Conservation (phyloP, 2,329 filamentous ascomycete genomes). For the Chaetomiaceae sp. region DNA sequence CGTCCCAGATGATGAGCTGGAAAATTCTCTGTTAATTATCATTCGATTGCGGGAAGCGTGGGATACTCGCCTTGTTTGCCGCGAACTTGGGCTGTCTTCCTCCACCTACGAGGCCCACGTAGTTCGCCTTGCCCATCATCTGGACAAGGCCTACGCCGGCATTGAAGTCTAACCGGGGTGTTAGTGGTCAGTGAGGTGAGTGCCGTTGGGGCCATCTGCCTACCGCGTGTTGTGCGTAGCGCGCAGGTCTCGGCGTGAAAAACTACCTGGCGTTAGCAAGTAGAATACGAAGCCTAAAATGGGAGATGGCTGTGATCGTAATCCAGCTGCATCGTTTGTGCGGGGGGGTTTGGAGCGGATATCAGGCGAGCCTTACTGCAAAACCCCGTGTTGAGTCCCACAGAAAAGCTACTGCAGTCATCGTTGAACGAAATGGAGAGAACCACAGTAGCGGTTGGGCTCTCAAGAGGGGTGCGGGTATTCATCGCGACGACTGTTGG, state of each 20-base stretch:
- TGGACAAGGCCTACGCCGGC: conserved; percentile 77
- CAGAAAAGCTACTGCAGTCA: conserved; percentile 78
- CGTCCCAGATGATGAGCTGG: conserved; percentile 86
- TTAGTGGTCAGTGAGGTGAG: not conserved
- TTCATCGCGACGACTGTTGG: conserved; percentile 61
- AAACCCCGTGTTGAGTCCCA: conserved; percentile 81
- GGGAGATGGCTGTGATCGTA: not conserved
- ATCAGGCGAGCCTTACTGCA: conserved; percentile 52
- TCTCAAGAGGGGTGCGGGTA: conserved; percentile 79
- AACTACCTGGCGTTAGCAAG: conserved; percentile 46
- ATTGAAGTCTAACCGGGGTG: conserved; percentile 58
- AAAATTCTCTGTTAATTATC: not conserved
- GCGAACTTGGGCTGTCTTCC: conserved; percentile 81
- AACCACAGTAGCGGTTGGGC: conserved; percentile 66
- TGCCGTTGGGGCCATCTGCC: not conserved
- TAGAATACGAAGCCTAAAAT: not conserved
- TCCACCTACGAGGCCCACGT: conserved; percentile 83
- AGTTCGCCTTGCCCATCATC: conserved; percentile 84
- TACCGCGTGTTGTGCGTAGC: conserved; percentile 51
- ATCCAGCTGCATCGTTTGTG: not conserved
- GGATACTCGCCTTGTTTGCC: conserved; percentile 65
- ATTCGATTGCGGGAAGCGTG: not conserved
- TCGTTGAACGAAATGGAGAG: conserved; percentile 83
- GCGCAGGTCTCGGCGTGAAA: conserved; percentile 70
- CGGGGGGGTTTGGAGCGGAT: not conserved